A percentile compares a stretch with the other conserved stretches of the same genome.
Conservation (phyloP, 2,329 filamentous ascomycete genomes). For the Aspergillus pseudotamarii region DNA sequence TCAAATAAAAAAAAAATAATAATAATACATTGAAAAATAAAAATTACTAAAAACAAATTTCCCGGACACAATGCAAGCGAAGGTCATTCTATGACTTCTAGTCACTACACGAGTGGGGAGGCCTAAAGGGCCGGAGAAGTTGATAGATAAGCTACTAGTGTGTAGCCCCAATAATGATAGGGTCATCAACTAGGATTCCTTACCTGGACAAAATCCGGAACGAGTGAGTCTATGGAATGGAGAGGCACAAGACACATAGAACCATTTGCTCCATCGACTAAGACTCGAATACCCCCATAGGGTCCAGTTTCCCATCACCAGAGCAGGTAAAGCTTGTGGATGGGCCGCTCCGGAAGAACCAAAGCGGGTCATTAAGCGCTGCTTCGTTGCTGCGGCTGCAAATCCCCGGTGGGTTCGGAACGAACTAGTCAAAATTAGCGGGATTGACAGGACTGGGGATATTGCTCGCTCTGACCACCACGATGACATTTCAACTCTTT, state of each 20-base stretch:
- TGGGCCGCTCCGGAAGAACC: slow-evolving; percentile 1
- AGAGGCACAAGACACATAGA: neutral
- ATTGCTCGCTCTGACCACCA: slow-evolving; percentile 15
- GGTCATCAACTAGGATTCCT: slow-evolving; percentile 14
- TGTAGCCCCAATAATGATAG: slow-evolving; percentile 7
- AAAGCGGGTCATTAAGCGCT: slow-evolving; percentile 11
- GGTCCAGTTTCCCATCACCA: neutral
- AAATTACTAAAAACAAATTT: slow-evolving; percentile 4
- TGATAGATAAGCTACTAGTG: slow-evolving; percentile 4
- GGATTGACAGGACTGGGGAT: slow-evolving; percentile 15
- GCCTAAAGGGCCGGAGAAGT: slow-evolving; percentile 1
- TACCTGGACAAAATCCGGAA: neutral
- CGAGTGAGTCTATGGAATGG: neutral
- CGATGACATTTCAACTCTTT: neutral
- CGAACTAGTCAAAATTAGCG: slow-evolving; percentile 10
- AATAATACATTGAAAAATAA: slow-evolving; percentile 8
- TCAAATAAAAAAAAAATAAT: neutral
- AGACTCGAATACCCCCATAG: neutral
- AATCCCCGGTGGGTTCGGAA: slow-evolving; percentile 7
- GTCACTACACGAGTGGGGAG: slow-evolving; percentile 14
- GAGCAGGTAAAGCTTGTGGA: neutral
- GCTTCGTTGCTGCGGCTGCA: slow-evolving; percentile 9
- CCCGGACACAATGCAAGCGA: neutral
- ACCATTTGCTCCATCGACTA: neutral
- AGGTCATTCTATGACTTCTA: slow-evolving; percentile 7